phyloP scores from a whole-genome alignment of 331 rosid species.

The Telfairia occidentalis region DNA sequence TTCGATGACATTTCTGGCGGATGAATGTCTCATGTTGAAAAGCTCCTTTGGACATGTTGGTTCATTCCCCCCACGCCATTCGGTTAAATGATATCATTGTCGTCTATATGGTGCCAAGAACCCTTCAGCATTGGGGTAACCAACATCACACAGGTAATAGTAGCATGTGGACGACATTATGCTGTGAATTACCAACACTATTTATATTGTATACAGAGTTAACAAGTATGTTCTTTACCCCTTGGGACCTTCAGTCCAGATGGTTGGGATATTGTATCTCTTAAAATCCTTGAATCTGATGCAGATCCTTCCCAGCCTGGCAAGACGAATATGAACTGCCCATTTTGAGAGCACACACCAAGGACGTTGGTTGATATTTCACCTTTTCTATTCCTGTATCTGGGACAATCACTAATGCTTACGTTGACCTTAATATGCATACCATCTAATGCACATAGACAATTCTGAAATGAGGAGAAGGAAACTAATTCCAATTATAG shows the following conservation, averaged over 20 bases:
- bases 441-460: background rate
- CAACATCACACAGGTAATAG: background rate
- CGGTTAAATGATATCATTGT: background rate
- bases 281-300: no score
- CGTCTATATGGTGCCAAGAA: background rate
- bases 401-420: background rate
- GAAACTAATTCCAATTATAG: background rate
- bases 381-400: no score
- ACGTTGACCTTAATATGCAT: background rate
- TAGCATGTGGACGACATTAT: background rate
- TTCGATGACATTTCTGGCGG: no score
- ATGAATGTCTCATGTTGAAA: no score
- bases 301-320: background rate
- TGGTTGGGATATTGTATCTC: background rate
- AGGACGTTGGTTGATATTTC: background rate
- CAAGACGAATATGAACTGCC: background rate
- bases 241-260: background rate
- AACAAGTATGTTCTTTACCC: background rate
- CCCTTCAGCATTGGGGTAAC: background rate
- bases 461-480: background rate
- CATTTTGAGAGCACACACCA: background rate
- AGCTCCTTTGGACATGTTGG: background rate
- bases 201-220: background rate
- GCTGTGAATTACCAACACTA: background rate
- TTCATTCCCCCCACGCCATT: background rate